These are phyloP conservation scores for Zizania latifolia DNA, from an alignment of 176 grass and related monocot species.

Conservation along the genomic window DNA sequence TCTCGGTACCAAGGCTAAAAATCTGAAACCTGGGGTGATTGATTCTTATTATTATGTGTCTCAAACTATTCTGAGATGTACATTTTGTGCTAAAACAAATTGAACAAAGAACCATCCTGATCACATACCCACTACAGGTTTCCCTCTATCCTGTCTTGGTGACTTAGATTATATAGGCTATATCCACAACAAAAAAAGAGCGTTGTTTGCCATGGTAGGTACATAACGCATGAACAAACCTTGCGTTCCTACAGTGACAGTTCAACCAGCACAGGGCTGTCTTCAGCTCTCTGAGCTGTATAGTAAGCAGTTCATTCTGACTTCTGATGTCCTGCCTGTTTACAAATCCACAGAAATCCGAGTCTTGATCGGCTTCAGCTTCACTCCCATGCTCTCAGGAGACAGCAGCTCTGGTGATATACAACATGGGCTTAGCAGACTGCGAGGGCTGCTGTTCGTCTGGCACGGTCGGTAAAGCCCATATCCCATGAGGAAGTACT, in stretches of 20 bases:
- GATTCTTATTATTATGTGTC: slow-evolving; percentile 27
- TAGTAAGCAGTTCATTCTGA: not conserved
- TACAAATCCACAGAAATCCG: slow-evolving; percentile 41
- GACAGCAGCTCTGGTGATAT: slow-evolving; percentile 80
- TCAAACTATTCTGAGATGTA: slow-evolving; percentile 31
- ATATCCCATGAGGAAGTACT: slow-evolving; percentile 79
- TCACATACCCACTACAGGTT: not conserved
- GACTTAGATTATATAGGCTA: not conserved
- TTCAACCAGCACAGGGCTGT: not conserved
- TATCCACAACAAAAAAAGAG: slow-evolving; percentile 14
- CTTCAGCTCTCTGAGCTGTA: not conserved
- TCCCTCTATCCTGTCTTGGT: not conserved
- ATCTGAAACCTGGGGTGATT: not conserved
- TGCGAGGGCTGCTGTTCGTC: slow-evolving; percentile 55
- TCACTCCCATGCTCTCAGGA: slow-evolving; percentile 84
- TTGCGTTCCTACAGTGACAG: not conserved
- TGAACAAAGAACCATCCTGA: slow-evolving; percentile 22
- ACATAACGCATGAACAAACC: not conserved
- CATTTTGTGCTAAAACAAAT: slow-evolving; percentile 34
- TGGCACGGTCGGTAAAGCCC: slow-evolving; percentile 65
- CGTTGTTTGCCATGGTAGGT: not conserved
- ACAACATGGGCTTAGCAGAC: slow-evolving; percentile 60
- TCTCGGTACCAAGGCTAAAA: not conserved
- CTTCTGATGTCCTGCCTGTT: not conserved
- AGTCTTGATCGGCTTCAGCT: slow-evolving; percentile 91